A percentile compares a stretch with the other conserved stretches of the same genome.
These are phyloP conservation scores for Chalciporus sphaerocephalus DNA, from an alignment of 768 basidiomycete species.

Conservation along the genomic window DNA sequence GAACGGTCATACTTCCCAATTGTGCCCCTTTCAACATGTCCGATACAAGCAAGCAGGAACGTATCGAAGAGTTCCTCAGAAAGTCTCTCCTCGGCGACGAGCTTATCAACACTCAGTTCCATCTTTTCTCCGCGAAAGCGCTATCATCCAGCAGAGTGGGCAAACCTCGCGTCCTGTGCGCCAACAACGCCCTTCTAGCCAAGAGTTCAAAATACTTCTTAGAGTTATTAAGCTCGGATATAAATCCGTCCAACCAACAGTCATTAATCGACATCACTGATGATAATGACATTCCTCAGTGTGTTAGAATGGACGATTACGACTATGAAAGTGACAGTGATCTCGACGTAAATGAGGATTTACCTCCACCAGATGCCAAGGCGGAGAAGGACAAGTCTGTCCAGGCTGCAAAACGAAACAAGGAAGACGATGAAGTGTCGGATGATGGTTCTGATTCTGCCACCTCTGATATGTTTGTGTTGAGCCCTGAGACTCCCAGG, in stretches of 20 bases:
- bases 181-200: constrained; percentile 26
- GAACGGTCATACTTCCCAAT: no score
- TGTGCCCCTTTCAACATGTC: no score
- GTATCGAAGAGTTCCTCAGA: constrained; percentile 20
- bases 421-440: not conserved
- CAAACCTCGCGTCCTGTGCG: constrained; percentile 22
- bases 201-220: constrained; percentile 26
- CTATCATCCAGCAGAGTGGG: constrained; percentile 3
- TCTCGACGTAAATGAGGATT: constrained; percentile 30
- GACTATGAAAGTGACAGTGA: constrained; percentile 34
- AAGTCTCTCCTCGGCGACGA: constrained; percentile 26
- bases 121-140: constrained; percentile 22
- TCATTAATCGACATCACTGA: constrained; percentile 13
- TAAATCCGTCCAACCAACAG: constrained; percentile 4
- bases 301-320: constrained; percentile 18
- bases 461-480: not conserved
- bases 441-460: not conserved
- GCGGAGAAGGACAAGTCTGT: no score
- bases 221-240: constrained; percentile 10
- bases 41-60: constrained; percentile 9
- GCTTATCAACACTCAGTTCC: constrained; percentile 30
- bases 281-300: constrained; percentile 5
- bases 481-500: not conserved
- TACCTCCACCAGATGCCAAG: no score
- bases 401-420: no score